Conservation (phyloP, 192 early-diverging fungal species). For the Podila epicladia region DNA sequence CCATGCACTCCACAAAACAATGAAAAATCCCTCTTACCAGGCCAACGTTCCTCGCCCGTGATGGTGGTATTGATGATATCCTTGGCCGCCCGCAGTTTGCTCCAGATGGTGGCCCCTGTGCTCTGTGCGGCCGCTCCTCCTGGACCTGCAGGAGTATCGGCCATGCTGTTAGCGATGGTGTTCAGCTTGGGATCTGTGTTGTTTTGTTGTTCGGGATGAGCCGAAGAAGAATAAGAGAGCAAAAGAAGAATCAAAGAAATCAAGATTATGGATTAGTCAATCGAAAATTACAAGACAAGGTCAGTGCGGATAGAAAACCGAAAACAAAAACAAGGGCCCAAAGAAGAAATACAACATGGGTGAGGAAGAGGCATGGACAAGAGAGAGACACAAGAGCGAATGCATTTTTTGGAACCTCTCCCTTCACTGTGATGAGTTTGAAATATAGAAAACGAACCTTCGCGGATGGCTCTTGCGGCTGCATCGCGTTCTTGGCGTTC, state of each 20-base stretch:
- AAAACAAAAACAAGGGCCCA: not conserved
- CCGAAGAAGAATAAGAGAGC: not conserved
- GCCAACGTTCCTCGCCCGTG: slow-evolving; percentile 49
- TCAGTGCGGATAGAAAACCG: no score
- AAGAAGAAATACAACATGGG: not conserved
- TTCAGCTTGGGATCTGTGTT: slow-evolving; percentile 10
- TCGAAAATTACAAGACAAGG: no score
- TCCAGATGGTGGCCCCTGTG: slow-evolving; percentile 29
- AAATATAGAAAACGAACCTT: slow-evolving; percentile 6
- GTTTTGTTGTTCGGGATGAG: not conserved
- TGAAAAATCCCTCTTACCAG: slow-evolving; percentile 35
- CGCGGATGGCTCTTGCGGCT: slow-evolving; percentile 19
- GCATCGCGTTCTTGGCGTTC: slow-evolving; percentile 39
- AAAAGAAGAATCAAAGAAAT: not conserved
- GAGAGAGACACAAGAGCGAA: not conserved
- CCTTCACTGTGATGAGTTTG: not conserved
- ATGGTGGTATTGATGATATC: slow-evolving; percentile 45
- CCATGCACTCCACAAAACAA: not conserved
- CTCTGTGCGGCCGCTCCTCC: slow-evolving; percentile 14
- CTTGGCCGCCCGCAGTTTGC: slow-evolving; percentile 38
- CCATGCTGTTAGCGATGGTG: not conserved
- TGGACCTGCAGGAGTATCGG: not conserved
- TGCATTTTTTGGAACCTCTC: not conserved
- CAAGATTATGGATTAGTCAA: not conserved
- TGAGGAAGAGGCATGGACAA: no score